Conservation (phyloP, 2,329 filamentous ascomycete genomes). For the Trematosphaeria pertusa region DNA sequence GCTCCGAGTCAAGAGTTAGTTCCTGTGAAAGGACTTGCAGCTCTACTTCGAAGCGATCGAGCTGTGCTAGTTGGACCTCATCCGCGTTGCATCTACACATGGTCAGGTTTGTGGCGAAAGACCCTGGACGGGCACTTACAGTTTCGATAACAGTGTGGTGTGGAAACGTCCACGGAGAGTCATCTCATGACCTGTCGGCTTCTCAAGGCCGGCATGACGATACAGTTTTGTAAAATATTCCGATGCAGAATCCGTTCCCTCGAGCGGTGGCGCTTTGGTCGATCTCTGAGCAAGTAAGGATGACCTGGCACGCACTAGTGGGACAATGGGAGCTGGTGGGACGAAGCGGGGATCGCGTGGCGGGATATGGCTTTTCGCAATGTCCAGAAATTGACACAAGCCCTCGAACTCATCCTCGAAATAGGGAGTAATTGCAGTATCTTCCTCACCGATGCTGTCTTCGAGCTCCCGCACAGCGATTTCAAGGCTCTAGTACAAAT, state of each 20-base stretch:
- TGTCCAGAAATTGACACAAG: constrained; percentile 45
- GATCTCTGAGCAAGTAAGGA: constrained; percentile 45
- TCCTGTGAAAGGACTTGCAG: constrained; percentile 46
- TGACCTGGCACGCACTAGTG: constrained; percentile 32
- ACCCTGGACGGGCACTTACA: constrained; percentile 16
- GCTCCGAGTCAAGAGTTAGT: constrained; percentile 40
- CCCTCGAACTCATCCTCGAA: constrained; percentile 48
- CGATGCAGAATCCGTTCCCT: constrained; percentile 16
- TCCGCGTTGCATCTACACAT: constrained; percentile 24
- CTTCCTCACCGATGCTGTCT: constrained; percentile 34
- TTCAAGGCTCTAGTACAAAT: constrained; percentile 24
- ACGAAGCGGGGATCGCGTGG: constrained; percentile 5
- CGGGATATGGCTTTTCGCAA: constrained; percentile 23
- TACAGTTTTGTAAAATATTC: constrained; percentile 31
- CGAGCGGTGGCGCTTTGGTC: constrained; percentile 31
- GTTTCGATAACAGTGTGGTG: constrained; percentile 33
- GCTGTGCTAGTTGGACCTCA: constrained; percentile 47
- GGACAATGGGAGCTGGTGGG: constrained; percentile 19
- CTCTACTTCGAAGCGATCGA: constrained; percentile 52
- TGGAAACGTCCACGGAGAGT: constrained; percentile 39
- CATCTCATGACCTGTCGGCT: constrained; percentile 26
- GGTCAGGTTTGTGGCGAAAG: not conserved
- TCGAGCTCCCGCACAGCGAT: constrained; percentile 41
- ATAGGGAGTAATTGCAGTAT: constrained; percentile 35
- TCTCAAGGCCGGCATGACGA: constrained; percentile 33